Evolutionary conservation across 208 protist genomes (phyloP).

Genomic region (Crithidia mellificae): DNA sequence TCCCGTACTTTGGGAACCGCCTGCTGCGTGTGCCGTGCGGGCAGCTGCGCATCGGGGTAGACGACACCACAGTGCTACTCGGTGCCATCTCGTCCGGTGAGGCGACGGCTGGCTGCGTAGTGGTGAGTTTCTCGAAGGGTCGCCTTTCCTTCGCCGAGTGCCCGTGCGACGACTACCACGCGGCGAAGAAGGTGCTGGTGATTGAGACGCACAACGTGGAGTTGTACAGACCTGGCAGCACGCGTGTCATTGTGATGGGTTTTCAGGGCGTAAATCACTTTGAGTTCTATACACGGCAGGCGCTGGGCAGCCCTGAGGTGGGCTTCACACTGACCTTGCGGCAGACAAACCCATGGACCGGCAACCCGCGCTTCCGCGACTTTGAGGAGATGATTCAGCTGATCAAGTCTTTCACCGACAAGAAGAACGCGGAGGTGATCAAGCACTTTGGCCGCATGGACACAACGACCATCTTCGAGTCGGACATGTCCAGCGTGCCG

Average conservation of each 20-base stretch:
- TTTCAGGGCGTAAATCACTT: constrained; percentile 75
- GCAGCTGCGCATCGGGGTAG: constrained; percentile 51
- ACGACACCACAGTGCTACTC: constrained; percentile 67
- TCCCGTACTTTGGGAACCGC: constrained; percentile 73
- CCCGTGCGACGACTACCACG: constrained; percentile 55
- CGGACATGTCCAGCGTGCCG: constrained; percentile 6
- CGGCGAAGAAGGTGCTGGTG: constrained; percentile 70
- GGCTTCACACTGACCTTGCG: constrained; percentile 71
- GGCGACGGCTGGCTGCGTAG: constrained; percentile 55
- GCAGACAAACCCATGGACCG: constrained; percentile 88
- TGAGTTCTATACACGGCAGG: constrained; percentile 83
- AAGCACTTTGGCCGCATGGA: constrained; percentile 65
- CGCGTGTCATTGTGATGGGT: constrained; percentile 71
- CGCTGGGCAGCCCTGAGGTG: constrained; percentile 55
- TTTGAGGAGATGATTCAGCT: constrained; percentile 85
- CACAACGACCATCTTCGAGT: constrained; percentile 14
- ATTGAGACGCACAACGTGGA: constrained; percentile 78
- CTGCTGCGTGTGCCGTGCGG: constrained; percentile 72
- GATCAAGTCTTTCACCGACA: constrained; percentile 80
- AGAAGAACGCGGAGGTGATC: constrained; percentile 69
- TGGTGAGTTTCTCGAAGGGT: constrained; percentile 55
- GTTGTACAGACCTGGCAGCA: constrained; percentile 60
- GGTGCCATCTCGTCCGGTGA: constrained; percentile 49
- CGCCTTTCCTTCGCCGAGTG: constrained; percentile 79
- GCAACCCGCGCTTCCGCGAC: constrained; percentile 85